phyloP scores from a whole-genome alignment of 257 asterid species.

The Anisodus tanguticus region DNA sequence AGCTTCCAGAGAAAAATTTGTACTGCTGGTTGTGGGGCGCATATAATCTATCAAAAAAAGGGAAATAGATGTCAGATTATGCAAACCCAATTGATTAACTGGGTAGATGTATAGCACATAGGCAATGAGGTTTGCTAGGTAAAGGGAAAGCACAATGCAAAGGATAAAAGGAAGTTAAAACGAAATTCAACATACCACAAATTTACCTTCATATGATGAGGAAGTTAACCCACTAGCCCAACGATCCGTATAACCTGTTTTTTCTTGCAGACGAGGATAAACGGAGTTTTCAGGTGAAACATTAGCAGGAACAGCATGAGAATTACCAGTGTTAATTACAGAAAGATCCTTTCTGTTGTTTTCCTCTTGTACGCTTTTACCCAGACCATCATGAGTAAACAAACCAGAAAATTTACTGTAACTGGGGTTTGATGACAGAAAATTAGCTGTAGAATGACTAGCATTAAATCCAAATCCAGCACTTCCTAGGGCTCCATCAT shows the following conservation, averaged over 20 bases:
- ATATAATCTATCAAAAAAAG: slow-evolving; percentile 43
- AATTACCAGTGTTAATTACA: slow-evolving; percentile 40
- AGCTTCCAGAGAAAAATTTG: slow-evolving; percentile 41
- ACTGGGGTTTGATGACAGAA: slow-evolving; percentile 42
- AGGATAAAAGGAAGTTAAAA: slow-evolving; percentile 15
- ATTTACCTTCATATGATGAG: slow-evolving; percentile 63
- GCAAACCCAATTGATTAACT: slow-evolving; percentile 20
- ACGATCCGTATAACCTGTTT: slow-evolving; percentile 44
- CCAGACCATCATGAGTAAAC: slow-evolving; percentile 41
- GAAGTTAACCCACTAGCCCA: slow-evolving; percentile 42
- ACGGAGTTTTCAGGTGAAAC: slow-evolving; percentile 46
- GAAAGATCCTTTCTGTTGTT: slow-evolving; percentile 46
- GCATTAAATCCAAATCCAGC: slow-evolving; percentile 40
- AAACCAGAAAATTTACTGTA: slow-evolving; percentile 38
- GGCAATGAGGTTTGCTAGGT: background rate
- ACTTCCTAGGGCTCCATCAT: slow-evolving; percentile 47
- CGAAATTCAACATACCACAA: slow-evolving; percentile 24
- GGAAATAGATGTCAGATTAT: slow-evolving; percentile 24
- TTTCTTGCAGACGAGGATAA: slow-evolving; percentile 42
- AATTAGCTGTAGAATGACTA: slow-evolving; percentile 35
- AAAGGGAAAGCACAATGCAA: background rate
- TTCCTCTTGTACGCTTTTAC: slow-evolving; percentile 36
- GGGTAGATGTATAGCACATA: background rate
- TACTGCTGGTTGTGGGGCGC: slow-evolving; percentile 44
- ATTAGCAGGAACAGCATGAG: slow-evolving; percentile 47